These are phyloP conservation scores for Pouteria glomerata DNA, from an alignment of 148 eudicot species.

Conservation along the genomic window DNA sequence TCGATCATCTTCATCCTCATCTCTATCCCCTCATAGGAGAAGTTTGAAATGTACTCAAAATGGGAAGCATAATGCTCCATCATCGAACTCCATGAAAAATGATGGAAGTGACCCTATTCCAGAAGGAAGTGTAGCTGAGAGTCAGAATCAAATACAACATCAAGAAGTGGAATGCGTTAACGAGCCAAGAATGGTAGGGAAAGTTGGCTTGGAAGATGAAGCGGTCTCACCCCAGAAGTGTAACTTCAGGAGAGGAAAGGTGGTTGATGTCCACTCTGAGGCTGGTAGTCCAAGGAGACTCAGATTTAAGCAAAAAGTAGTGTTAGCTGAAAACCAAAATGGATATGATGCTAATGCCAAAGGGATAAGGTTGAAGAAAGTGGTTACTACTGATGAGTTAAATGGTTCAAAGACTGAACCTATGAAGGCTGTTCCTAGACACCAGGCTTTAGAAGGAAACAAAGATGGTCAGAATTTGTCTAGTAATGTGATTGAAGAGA, in stretches of 20 bases:
- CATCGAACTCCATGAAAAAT: constrained; percentile 10
- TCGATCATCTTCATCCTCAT: constrained; percentile 9
- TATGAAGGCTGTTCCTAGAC: constrained; percentile 43
- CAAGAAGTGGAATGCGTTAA: constrained; percentile 16
- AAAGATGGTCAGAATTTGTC: constrained; percentile 33
- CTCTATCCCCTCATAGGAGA: constrained; percentile 16
- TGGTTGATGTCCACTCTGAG: constrained; percentile 37
- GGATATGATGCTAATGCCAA: constrained; percentile 19
- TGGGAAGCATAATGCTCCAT: constrained; percentile 11
- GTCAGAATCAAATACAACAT: constrained; percentile 23
- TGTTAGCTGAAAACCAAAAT: constrained; percentile 30
- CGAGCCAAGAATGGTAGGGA: constrained; percentile 25
- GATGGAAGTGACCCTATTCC: constrained; percentile 15
- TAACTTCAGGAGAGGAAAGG: constrained; percentile 48
- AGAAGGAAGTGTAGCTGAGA: constrained; percentile 21
- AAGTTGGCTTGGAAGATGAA: constrained; percentile 23
- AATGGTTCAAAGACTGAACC: constrained; percentile 21
- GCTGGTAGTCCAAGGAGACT: constrained; percentile 40
- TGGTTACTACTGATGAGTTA: constrained; percentile 17
- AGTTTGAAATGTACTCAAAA: constrained; percentile 20
- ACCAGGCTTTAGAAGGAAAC: constrained; percentile 39
- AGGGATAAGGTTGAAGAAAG: constrained; percentile 31
- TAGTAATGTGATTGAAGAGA: constrained; percentile 73
- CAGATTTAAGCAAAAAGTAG: constrained; percentile 32
- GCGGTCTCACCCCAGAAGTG: constrained; percentile 38